Percentiles rank a stretch among this genome's conserved stretches.
phyloP scores from a whole-genome alignment of 306 rosid genomes.

The Malus sylvestris region DNA sequence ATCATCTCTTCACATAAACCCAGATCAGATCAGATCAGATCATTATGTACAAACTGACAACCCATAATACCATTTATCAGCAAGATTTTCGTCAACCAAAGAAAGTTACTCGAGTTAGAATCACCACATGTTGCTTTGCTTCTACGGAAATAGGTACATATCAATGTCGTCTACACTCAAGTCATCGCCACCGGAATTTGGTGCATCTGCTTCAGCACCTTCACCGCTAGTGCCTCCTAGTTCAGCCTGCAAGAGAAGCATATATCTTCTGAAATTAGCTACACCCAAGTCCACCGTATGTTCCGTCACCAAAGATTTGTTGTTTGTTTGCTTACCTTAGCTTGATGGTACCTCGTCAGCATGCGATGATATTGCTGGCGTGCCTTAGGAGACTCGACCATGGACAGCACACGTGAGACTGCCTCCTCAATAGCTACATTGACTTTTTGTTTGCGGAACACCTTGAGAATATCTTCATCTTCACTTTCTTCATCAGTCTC shows the following conservation, averaged over 20 bases:
- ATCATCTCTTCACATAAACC: neutral
- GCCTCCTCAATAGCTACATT: constrained; percentile 60
- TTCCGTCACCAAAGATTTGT: too few species aligned
- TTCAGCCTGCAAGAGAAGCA: constrained; percentile 48
- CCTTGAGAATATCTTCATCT: constrained; percentile 81
- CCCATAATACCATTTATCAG: neutral
- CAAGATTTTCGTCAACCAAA: neutral
- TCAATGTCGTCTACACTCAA: constrained; percentile 36
- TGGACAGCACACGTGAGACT: constrained; percentile 64
- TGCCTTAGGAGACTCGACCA: constrained; percentile 65
- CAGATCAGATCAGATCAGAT: too few species aligned
- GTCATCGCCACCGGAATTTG: constrained; percentile 20
- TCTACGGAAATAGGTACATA: constrained; percentile 25
- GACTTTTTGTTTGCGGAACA: constrained; percentile 75
- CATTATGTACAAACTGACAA: neutral
- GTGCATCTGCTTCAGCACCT: constrained; percentile 16
- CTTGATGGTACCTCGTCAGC: constrained; percentile 58
- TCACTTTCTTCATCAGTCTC: constrained; percentile 44
- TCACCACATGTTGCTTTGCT: constrained; percentile 2
- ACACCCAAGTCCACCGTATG: neutral
- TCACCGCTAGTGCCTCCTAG: constrained; percentile 25
- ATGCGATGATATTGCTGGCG: constrained; percentile 79
- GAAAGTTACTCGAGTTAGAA: constrained; percentile 7
- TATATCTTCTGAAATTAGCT: neutral
- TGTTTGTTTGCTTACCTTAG: constrained; percentile 48